A percentile compares a stretch with the other conserved stretches of the same genome.
Conservation (phyloP, 202 grass and related monocot genomes). For the Brachypodium distachyon region DNA sequence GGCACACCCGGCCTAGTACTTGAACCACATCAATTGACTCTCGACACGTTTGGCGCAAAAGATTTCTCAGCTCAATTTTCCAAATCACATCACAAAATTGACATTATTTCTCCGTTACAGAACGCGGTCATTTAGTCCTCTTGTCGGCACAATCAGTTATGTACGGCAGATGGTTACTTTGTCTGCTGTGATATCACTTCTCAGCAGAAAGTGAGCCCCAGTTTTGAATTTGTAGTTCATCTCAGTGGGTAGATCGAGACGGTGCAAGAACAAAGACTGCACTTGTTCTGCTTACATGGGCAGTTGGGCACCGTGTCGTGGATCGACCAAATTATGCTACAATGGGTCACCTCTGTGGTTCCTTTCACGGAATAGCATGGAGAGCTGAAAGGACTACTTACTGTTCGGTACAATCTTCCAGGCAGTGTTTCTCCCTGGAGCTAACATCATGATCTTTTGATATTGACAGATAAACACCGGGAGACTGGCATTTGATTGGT, state of each 20-base stretch:
- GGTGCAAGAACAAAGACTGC: background rate
- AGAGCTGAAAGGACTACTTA: background rate
- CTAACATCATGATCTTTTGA: background rate
- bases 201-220: background rate
- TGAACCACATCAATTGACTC: background rate
- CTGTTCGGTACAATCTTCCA: background rate
- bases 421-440: background rate
- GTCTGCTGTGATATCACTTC: background rate
- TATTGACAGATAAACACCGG: background rate
- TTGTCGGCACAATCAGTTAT: slow-evolving; percentile 14
- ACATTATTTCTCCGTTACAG: background rate
- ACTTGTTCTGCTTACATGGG: background rate
- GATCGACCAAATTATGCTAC: background rate
- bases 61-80: slow-evolving; percentile 7
- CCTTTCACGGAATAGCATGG: background rate
- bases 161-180: background rate
- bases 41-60: background rate
- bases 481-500: background rate
- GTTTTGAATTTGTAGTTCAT: background rate
- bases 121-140: slow-evolving; percentile 3
- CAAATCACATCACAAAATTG: background rate
- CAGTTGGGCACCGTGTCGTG: background rate
- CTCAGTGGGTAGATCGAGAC: background rate
- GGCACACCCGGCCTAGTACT: background rate
- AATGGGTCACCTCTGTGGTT: background rate